Percentiles rank a stretch among this genome's conserved stretches.
Evolutionary conservation across 257 asterid genomes (phyloP).

Genomic region (Linderniella brevidens): DNA sequence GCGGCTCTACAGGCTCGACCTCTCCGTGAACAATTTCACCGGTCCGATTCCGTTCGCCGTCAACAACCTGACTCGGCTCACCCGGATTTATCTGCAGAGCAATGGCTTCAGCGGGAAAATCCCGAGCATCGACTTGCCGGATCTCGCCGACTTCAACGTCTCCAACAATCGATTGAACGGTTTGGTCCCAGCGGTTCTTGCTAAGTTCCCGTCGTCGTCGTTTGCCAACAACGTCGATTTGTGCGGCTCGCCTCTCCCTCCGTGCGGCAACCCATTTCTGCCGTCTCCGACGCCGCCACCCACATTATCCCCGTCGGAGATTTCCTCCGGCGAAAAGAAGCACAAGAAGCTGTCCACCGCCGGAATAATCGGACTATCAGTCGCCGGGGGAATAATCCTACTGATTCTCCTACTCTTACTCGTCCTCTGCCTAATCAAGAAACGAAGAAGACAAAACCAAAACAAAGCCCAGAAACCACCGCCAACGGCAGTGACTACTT

Average conservation of each 20-base stretch:
- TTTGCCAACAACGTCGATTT: constrained; percentile 27
- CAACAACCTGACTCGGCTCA: constrained; percentile 36
- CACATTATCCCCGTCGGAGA: constrained; percentile 21
- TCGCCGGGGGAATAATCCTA: not conserved
- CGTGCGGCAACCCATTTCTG: constrained; percentile 14
- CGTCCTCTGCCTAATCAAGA: not conserved
- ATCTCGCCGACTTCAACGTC: constrained; percentile 61
- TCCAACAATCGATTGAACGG: constrained; percentile 47
- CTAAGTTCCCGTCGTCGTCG: constrained; percentile 45
- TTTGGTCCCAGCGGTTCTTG: constrained; percentile 34
- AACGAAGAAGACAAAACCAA: not conserved
- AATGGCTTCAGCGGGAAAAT: constrained; percentile 49
- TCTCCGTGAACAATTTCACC: constrained; percentile 47
- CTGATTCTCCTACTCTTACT: not conserved
- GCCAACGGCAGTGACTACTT: not conserved
- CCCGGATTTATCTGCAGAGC: constrained; percentile 45
- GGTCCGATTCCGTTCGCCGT: constrained; percentile 31
- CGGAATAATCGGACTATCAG: not conserved
- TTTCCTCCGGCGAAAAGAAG: constrained; percentile 62
- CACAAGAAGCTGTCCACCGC: not conserved
- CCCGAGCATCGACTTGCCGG: constrained; percentile 28
- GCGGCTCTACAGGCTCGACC: constrained; percentile 60
- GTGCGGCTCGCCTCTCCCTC: constrained; percentile 58
- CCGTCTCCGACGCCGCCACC: constrained; percentile 38
- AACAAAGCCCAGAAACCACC: not conserved